These are phyloP conservation scores for Dioszegia crocea DNA, from an alignment of 768 basidiomycete species.

Conservation along the genomic window DNA sequence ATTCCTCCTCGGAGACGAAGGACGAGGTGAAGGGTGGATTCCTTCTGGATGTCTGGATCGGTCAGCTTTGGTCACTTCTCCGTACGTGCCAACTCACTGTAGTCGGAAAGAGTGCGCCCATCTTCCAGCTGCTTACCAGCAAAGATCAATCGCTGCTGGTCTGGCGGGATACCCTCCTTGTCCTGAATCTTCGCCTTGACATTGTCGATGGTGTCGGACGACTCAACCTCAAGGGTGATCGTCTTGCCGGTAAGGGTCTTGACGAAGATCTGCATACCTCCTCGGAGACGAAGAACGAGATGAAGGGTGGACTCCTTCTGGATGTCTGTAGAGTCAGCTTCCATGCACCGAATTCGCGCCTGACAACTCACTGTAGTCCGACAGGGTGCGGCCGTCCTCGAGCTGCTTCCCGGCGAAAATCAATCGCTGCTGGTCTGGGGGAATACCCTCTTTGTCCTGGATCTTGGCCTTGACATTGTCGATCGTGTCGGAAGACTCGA, in stretches of 20 bases:
- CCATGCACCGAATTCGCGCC: background rate
- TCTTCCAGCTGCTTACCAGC: slow-evolving; percentile 91
- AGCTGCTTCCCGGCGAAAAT: slow-evolving; percentile 92
- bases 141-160: slow-evolving; percentile 85
- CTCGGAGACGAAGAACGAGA: slow-evolving; percentile 52
- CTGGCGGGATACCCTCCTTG: slow-evolving; percentile 90
- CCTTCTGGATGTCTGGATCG: slow-evolving; percentile 44
- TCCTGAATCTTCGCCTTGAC: slow-evolving; percentile 94
- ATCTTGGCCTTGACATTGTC: slow-evolving; percentile 94
- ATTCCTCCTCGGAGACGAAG: slow-evolving; percentile 83
- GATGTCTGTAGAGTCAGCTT: slow-evolving; percentile 32
- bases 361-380: slow-evolving; percentile 60
- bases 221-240: slow-evolving; percentile 71
- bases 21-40: slow-evolving; percentile 55
- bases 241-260: slow-evolving; percentile 71
- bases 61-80: background rate
- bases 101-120: slow-evolving; percentile 77
- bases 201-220: slow-evolving; percentile 88
- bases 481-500: slow-evolving; percentile 69
- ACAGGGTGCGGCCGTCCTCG: slow-evolving; percentile 84
- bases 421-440: slow-evolving; percentile 74
- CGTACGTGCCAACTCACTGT: slow-evolving; percentile 62
- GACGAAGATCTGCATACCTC: slow-evolving; percentile 48
- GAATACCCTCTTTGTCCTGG: slow-evolving; percentile 66
- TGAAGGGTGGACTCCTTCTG: slow-evolving; percentile 72